These are phyloP conservation scores for Persicaria tinctoria DNA, from an alignment of 148 eudicot genomes.

Conservation along the genomic window DNA sequence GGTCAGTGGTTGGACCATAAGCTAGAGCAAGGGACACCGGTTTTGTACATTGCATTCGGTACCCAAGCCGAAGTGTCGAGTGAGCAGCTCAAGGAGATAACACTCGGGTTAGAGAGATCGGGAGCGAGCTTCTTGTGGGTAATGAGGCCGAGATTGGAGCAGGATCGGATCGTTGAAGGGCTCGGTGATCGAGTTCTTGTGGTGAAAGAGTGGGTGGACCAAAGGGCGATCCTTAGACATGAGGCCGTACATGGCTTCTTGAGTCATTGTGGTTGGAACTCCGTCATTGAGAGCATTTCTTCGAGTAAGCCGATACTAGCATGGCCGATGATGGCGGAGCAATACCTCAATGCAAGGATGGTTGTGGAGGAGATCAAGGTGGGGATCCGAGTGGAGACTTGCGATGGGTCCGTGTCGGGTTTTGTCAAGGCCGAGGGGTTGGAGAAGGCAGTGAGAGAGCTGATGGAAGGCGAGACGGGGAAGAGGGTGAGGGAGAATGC, in stretches of 20 bases:
- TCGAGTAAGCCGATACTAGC: slow-evolving; percentile 59
- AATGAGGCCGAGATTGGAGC: slow-evolving; percentile 26
- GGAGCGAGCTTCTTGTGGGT: slow-evolving; percentile 57
- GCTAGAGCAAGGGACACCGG: slow-evolving; percentile 18
- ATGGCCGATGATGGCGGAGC: slow-evolving; percentile 82
- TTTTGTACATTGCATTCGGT: slow-evolving; percentile 67
- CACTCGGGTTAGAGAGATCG: slow-evolving; percentile 44
- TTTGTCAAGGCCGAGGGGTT: slow-evolving; percentile 43
- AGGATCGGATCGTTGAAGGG: slow-evolving; percentile 22
- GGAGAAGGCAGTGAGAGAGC: slow-evolving; percentile 33
- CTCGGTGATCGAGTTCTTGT: slow-evolving; percentile 41
- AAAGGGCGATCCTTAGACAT: slow-evolving; percentile 42
- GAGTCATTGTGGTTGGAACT: slow-evolving; percentile 90
- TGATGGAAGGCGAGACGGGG: slow-evolving; percentile 60
- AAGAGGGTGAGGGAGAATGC: slow-evolving; percentile 32
- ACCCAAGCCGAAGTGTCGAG: slow-evolving; percentile 48
- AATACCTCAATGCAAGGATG: slow-evolving; percentile 60
- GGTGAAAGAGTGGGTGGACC: slow-evolving; percentile 64
- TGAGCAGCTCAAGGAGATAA: slow-evolving; percentile 43
- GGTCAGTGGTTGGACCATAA: slow-evolving; percentile 49
- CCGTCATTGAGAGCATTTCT: slow-evolving; percentile 55
- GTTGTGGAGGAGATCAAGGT: slow-evolving; percentile 58
- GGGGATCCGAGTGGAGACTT: slow-evolving; percentile 48
- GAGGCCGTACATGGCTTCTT: slow-evolving; percentile 38
- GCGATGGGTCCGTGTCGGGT: slow-evolving; percentile 41